Percentiles rank a stretch among this genome's conserved stretches.
phyloP scores from a whole-genome alignment of 768 basidiomycete species.

The Lactarius indigo region DNA sequence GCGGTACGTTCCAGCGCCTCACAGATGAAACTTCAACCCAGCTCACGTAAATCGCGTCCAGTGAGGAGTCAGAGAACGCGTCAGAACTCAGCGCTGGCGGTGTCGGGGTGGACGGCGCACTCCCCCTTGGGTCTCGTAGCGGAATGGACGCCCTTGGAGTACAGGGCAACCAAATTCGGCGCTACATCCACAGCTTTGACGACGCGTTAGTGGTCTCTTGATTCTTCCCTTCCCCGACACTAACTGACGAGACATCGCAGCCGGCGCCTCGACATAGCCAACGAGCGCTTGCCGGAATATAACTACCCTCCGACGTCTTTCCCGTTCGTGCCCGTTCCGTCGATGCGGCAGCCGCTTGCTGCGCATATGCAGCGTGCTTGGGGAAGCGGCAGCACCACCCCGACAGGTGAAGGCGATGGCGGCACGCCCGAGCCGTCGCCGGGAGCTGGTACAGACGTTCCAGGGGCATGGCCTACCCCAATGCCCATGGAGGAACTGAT shows the following conservation, averaged over 20 bases:
- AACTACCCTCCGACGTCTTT: conserved; percentile 34
- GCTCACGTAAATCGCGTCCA: conserved; percentile 30
- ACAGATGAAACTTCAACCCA: neutral
- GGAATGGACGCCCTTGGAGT: conserved; percentile 59
- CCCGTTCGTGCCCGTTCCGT: conserved; percentile 56
- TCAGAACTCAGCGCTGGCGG: conserved; percentile 53
- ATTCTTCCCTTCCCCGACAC: conserved; percentile 9
- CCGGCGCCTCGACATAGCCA: conserved; percentile 66
- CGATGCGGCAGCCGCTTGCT: conserved; percentile 46
- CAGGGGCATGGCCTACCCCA: conserved; percentile 31
- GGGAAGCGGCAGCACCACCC: conserved; percentile 24
- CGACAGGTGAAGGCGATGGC: conserved; percentile 15
- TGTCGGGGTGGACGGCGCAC: conserved; percentile 32
- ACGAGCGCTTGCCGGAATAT: conserved; percentile 70
- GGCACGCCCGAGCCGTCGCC: conserved; percentile 15
- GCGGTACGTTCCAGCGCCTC: conserved; percentile 50
- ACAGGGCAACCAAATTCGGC: conserved; percentile 54
- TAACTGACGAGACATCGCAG: conserved; percentile 34
- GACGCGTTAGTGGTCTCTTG: conserved; percentile 56
- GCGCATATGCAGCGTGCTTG: conserved; percentile 14
- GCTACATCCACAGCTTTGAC: conserved; percentile 66
- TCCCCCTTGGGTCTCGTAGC: conserved; percentile 27
- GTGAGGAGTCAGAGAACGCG: conserved; percentile 77
- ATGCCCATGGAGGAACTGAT: conserved; percentile 62
- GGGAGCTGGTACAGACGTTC: conserved; percentile 34